A percentile compares a stretch with the other conserved stretches of the same genome.
phyloP scores from a whole-genome alignment of 805 yeast species.

The Barnettozyma pratensis region DNA sequence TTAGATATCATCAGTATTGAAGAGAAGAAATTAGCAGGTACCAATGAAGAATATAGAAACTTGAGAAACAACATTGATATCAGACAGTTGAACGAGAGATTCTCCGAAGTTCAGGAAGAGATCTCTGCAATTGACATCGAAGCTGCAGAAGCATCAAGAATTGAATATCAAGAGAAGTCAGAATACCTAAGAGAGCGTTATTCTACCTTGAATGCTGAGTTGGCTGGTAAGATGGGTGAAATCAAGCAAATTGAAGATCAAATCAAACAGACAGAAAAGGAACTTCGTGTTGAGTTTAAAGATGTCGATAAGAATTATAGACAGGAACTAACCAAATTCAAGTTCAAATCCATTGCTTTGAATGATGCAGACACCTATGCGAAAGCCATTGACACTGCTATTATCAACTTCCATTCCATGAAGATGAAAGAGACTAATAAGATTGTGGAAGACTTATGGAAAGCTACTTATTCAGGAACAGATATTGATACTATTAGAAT shows the following conservation, averaged over 20 bases:
- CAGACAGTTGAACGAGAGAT: conserved; percentile 37
- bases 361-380: conserved; percentile 79
- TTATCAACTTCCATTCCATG: conserved; percentile 84
- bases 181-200: conserved; percentile 42
- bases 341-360: conserved; percentile 68
- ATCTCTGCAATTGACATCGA: conserved; percentile 44
- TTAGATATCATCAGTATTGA: conserved; percentile 27
- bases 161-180: conserved; percentile 56
- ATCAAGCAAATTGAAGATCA: conserved; percentile 78
- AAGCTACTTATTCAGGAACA: conserved; percentile 87
- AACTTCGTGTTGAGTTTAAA: conserved; percentile 64
- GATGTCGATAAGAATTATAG: conserved; percentile 61
- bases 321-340: conserved; percentile 68
- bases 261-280: conserved; percentile 46
- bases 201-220: conserved; percentile 52
- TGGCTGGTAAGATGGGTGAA: conserved; percentile 82
- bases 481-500: conserved; percentile 91
- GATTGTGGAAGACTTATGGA: conserved; percentile 89
- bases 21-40: conserved; percentile 45
- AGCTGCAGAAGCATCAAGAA: conserved; percentile 57
- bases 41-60: conserved; percentile 56
- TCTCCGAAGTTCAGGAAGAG: conserved; percentile 31
- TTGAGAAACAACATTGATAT: conserved; percentile 61
- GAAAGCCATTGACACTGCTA: conserved; percentile 85
- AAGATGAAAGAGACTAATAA: conserved; percentile 92